Evolutionary conservation across 1,139 yeast species (phyloP).

Genomic region (Yamadazyma blattariae): DNA sequence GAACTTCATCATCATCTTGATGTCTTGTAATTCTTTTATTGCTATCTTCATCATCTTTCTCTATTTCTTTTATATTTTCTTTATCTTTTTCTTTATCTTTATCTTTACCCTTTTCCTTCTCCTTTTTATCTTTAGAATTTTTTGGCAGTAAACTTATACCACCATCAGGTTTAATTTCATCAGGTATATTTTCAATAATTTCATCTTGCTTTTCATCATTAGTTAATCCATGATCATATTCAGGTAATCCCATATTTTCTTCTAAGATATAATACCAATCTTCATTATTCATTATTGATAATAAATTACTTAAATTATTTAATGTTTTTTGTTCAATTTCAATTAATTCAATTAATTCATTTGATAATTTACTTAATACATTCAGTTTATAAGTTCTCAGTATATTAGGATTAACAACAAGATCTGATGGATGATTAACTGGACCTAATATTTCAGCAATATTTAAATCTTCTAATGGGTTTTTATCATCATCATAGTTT

Average conservation of each 20-base stretch:
- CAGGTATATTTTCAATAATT: slow-evolving; percentile 26
- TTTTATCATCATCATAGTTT: slow-evolving; percentile 24
- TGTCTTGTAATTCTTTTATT: slow-evolving; percentile 39
- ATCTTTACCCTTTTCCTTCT: neutral
- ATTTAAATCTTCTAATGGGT: slow-evolving; percentile 35
- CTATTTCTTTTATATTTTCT: slow-evolving; percentile 19
- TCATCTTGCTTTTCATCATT: slow-evolving; percentile 20
- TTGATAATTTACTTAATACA: slow-evolving; percentile 55
- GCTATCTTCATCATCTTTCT: slow-evolving; percentile 63
- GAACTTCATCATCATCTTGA: slow-evolving; percentile 18
- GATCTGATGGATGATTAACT: slow-evolving; percentile 74
- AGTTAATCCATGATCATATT: slow-evolving; percentile 63
- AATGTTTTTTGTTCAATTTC: slow-evolving; percentile 79
- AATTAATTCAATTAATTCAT: slow-evolving; percentile 70
- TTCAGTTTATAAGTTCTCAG: slow-evolving; percentile 58
- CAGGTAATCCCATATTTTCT: slow-evolving; percentile 61
- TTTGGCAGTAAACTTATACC: neutral
- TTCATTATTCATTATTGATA: slow-evolving; percentile 83
- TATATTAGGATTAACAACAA: slow-evolving; percentile 68
- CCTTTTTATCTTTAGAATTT: neutral
- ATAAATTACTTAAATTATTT: slow-evolving; percentile 63
- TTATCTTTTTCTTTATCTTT: slow-evolving; percentile 32
- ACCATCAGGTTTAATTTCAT: slow-evolving; percentile 4
- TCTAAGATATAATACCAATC: slow-evolving; percentile 70
- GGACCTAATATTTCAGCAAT: slow-evolving; percentile 68